Percentiles rank a stretch among this genome's conserved stretches.
Conservation (phyloP, 768 basidiomycete species). For the Lentinula boryana region DNA sequence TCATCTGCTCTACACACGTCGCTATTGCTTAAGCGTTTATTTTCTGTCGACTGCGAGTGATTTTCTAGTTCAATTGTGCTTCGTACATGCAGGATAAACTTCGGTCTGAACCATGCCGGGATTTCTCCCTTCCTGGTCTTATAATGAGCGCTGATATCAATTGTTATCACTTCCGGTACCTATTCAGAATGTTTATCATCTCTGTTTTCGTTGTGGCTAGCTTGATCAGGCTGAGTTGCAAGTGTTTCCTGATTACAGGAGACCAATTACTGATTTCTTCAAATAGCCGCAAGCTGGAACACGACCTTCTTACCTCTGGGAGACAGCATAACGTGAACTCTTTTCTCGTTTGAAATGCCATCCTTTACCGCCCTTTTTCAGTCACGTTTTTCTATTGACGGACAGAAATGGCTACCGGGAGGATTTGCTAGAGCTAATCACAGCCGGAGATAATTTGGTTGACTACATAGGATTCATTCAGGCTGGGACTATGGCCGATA, state of each 20-base stretch:
- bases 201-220: background rate
- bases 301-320: background rate
- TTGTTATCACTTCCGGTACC: background rate
- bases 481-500: conserved; percentile 12
- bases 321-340: background rate
- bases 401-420: conserved; percentile 13
- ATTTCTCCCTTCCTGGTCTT: background rate
- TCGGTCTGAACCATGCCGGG: background rate
- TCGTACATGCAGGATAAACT: background rate
- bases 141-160: background rate
- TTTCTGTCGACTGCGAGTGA: background rate
- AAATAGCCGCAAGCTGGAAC: background rate
- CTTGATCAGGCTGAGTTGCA: background rate
- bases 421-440: conserved; percentile 6
- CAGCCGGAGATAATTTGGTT: conserved; percentile 9
- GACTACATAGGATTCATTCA: conserved; percentile 13
- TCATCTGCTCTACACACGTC: too few relatives aligned
- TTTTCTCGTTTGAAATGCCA: background rate
- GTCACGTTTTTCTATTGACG: background rate
- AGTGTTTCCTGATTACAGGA: background rate
- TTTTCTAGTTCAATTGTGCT: too few relatives aligned
- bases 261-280: background rate
- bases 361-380: background rate
- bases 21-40: too few relatives aligned
- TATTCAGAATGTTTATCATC: background rate